Base-by-base conservation (phyloP, 805 yeast species). In the Ogataea degrootiae region DNA sequence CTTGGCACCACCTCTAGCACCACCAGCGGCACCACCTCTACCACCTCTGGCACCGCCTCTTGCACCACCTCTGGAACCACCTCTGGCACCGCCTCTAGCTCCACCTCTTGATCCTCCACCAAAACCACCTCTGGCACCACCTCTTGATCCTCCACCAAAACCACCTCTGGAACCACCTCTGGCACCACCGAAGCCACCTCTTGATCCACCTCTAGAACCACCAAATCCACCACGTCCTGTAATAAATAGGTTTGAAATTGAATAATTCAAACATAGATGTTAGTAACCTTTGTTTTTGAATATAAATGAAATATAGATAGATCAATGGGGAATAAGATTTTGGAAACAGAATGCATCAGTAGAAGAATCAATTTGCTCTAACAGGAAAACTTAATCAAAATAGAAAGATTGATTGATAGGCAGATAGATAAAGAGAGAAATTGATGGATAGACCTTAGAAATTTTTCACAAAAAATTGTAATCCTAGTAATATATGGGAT, bases 1-100 rank as follows among this genome's bases (percentile, higher is more conserved):
- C 78, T 87, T 94, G 63, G 97, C 96, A 69, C 95, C 96, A 62
- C 92, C 94, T 57, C 76, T 67, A 55, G 92, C 91, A 71, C 94
- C 95, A 57, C 91, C 92, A 53, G 82, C 60, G 64, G 87, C 90
- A 55, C 85, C 70, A 60, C 87, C 76, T 53, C 77, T 62, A 43
- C 87, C 82, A 50, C 86, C 82, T 49, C 81, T 70, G 41, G 75
- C 73, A 50, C 83, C 80, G 48, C 86, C 80, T 48, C 79, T 66
- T 46, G 78, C 78, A 39, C 86, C 80, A 50, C 82, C 67, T 41
- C 66, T 55, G 39, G 77, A 77, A 46, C 80, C 77, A 42, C 79
- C 78, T 44, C 81, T 71, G 47, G 74, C 69, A 51, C 77, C 76
- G 47, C 82, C 74, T 41, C 74, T 64, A 37, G 66, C 73, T n/a